Evolutionary conservation across 2,329 filamentous ascomycete genomes (phyloP).

Genomic region (Emergomyces orientalis): DNA sequence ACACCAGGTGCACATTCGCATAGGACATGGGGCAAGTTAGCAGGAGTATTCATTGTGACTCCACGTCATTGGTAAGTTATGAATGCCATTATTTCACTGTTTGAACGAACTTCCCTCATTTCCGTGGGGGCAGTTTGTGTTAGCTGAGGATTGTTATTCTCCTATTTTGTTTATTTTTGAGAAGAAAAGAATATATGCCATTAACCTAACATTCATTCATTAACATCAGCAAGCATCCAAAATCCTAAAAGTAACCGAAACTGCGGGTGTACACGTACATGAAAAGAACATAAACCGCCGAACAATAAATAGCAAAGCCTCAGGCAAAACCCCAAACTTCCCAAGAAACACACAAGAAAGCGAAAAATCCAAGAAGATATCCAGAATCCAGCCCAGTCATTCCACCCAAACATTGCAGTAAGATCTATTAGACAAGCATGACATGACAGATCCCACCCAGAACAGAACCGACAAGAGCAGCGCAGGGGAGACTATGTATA

Average conservation of each 20-base stretch:
- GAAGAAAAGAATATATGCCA: neutral
- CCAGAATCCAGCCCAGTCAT: neutral
- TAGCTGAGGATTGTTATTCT: too few species aligned
- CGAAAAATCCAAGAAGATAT: neutral
- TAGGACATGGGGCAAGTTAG: constrained; percentile 37
- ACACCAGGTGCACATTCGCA: too few species aligned
- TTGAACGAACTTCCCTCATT: too few species aligned
- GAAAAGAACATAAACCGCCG: neutral
- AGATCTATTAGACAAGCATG: constrained; percentile 1
- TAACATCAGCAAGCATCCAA: neutral
- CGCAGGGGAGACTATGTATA: neutral
- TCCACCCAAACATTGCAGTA: constrained; percentile 3
- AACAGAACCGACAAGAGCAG: neutral
- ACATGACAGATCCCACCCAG: neutral
- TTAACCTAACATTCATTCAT: neutral
- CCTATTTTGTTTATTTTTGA: neutral
- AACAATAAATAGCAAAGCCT: neutral
- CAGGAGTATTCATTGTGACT: constrained; percentile 11
- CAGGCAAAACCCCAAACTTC: neutral
- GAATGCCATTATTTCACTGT: neutral
- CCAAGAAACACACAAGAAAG: neutral
- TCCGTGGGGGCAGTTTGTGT: too few species aligned
- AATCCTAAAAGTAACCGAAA: neutral
- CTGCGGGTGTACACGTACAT: neutral
- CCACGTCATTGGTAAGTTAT: constrained; percentile 8